phyloP scores from a whole-genome alignment of 2,329 filamentous ascomycete genomes.

The Trichoderma simmonsii region DNA sequence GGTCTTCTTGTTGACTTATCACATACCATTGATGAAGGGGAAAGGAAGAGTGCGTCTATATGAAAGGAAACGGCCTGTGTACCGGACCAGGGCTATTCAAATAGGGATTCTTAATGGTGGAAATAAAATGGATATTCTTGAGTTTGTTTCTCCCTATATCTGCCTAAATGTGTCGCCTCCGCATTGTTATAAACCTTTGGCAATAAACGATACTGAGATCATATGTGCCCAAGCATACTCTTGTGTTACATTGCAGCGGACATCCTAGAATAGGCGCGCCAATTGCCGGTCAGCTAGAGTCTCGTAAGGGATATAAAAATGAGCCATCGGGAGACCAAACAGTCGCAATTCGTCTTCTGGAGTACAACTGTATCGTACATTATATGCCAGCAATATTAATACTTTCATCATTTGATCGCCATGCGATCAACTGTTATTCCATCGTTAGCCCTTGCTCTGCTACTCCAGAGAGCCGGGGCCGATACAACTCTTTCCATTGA shows the following conservation, averaged over 20 bases:
- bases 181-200: neutral
- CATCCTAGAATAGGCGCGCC: neutral
- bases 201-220: neutral
- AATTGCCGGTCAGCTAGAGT: neutral
- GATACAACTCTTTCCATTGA: neutral
- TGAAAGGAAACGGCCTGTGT: neutral
- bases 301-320: neutral
- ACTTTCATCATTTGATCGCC: neutral
- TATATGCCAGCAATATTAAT: neutral
- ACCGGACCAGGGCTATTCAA: neutral
- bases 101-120: neutral
- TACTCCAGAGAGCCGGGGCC: neutral
- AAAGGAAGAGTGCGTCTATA: neutral
- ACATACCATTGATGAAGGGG: no score
- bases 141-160: neutral
- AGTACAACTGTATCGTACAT: neutral
- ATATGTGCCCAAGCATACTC: neutral
- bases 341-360: neutral
- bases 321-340: neutral
- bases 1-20: no score
- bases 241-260: neutral
- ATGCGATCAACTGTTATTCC: neutral
- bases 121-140: neutral
- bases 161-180: constrained; percentile 8
- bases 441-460: neutral